phyloP scores from a whole-genome alignment of 305 asterid genomes.

The Fraxinus velutina region DNA sequence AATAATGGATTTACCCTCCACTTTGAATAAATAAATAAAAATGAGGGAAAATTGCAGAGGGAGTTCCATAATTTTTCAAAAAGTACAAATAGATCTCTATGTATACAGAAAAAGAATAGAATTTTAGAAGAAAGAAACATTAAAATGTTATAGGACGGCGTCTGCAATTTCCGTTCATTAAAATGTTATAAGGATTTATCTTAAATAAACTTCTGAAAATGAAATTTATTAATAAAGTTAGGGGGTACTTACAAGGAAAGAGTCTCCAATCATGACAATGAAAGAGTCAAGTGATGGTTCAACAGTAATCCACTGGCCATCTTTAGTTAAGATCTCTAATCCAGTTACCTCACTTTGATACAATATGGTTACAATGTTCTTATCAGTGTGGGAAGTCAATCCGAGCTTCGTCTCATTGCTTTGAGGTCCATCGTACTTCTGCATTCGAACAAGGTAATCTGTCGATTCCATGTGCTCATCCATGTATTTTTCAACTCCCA shows the following conservation, averaged over 20 bases:
- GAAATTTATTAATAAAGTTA: neutral
- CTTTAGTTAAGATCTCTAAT: constrained; percentile 40
- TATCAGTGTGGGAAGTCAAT: constrained; percentile 43
- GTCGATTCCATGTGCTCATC: constrained; percentile 55
- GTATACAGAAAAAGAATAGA: neutral
- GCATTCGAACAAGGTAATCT: constrained; percentile 39
- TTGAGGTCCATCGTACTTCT: constrained; percentile 43
- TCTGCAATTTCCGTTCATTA: neutral
- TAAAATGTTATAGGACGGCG: neutral
- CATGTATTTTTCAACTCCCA: constrained; percentile 42
- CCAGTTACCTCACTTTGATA: constrained; percentile 43
- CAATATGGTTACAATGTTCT: constrained; percentile 41
- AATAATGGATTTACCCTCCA: neutral
- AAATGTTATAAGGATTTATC: neutral
- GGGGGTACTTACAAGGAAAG: constrained; percentile 35
- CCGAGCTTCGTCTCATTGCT: constrained; percentile 36
- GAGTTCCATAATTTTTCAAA: neutral
- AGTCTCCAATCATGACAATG: constrained; percentile 47
- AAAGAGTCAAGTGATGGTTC: constrained; percentile 39
- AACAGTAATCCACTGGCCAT: constrained; percentile 45
- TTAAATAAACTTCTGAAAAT: neutral
- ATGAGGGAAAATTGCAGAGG: neutral
- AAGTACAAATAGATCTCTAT: neutral
- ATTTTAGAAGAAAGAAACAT: too few species aligned
- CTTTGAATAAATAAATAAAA: neutral